Evolutionary conservation across 352 stramenopile genomes (phyloP).

Genomic region (Pythium myriotylum): DNA sequence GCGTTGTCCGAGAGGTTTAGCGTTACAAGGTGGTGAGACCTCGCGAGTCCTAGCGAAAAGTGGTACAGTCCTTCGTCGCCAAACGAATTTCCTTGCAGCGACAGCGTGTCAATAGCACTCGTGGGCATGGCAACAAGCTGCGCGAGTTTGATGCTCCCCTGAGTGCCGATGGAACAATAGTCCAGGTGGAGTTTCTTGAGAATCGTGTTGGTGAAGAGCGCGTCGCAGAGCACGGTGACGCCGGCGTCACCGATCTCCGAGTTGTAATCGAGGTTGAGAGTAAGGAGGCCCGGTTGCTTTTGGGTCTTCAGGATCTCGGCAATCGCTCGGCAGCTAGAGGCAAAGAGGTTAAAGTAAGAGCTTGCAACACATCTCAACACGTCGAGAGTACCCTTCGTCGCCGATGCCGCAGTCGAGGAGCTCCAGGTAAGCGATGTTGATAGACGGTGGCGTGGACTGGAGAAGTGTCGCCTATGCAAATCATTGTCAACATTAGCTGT

Average conservation of each 20-base stretch:
- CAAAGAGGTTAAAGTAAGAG: background rate
- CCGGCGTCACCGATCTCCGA: conserved; percentile 56
- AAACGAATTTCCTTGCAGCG: conserved; percentile 63
- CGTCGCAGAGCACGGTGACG: conserved; percentile 55
- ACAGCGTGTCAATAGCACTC: conserved; percentile 59
- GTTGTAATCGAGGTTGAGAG: conserved; percentile 82
- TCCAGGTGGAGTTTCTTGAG: conserved; percentile 84
- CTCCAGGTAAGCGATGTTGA: conserved; percentile 82
- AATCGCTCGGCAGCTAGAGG: conserved; percentile 54
- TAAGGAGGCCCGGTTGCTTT: conserved; percentile 61
- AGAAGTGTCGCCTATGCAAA: conserved; percentile 46
- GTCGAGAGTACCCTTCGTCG: conserved; percentile 34
- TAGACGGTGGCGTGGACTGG: conserved; percentile 37
- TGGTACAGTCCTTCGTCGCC: conserved; percentile 63
- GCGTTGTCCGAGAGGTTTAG: conserved; percentile 82
- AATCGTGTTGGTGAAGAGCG: conserved; percentile 65
- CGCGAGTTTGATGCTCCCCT: conserved; percentile 65
- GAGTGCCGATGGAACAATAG: conserved; percentile 54
- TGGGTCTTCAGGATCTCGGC: conserved; percentile 50
- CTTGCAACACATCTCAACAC: background rate
- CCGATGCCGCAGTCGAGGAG: conserved; percentile 79
- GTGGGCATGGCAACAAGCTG: conserved; percentile 66
- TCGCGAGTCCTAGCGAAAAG: conserved; percentile 71
- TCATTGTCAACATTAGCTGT: no score
- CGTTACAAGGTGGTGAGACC: conserved; percentile 52